Percentiles rank a stretch among this genome's conserved stretches.
Conservation (phyloP, 345 rosid genomes). For the Psidium guajava region DNA sequence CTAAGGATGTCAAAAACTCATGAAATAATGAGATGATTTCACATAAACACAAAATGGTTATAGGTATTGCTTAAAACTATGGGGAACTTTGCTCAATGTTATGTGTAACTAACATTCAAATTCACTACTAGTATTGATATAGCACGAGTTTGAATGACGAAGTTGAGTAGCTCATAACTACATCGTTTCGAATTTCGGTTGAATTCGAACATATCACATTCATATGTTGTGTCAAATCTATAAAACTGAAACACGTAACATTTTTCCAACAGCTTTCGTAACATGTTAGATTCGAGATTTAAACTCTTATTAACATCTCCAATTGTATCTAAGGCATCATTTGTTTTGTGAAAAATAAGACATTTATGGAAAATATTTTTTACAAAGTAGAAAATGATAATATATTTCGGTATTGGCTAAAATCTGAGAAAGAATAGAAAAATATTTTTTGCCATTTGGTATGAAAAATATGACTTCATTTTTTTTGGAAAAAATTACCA, state of each 20-base stretch:
- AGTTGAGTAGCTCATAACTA: not conserved
- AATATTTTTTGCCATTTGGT: too few species aligned
- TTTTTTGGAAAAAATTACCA: too few species aligned
- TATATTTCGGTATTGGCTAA: too few species aligned
- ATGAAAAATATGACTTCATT: too few species aligned
- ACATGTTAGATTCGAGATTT: not conserved
- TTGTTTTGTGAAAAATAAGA: too few species aligned
- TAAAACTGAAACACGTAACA: accelerated
- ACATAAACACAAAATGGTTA: not conserved
- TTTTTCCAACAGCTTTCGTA: accelerated
- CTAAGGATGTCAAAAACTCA: not conserved
- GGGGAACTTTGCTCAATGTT: not conserved
- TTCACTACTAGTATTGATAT: not conserved
- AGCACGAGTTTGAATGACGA: too few species aligned
- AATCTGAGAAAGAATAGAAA: too few species aligned
- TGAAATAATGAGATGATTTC: not conserved
- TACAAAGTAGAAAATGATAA: too few species aligned
- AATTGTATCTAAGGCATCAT: not conserved
- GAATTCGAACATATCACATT: too few species aligned
- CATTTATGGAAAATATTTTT: too few species aligned
- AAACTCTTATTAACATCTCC: not conserved
- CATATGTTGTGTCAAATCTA: not conserved
- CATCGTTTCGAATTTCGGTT: not conserved
- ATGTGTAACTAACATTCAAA: not conserved
- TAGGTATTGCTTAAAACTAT: not conserved